Conservation (phyloP, 2,329 filamentous ascomycete genomes). For the Nemania serpens region DNA sequence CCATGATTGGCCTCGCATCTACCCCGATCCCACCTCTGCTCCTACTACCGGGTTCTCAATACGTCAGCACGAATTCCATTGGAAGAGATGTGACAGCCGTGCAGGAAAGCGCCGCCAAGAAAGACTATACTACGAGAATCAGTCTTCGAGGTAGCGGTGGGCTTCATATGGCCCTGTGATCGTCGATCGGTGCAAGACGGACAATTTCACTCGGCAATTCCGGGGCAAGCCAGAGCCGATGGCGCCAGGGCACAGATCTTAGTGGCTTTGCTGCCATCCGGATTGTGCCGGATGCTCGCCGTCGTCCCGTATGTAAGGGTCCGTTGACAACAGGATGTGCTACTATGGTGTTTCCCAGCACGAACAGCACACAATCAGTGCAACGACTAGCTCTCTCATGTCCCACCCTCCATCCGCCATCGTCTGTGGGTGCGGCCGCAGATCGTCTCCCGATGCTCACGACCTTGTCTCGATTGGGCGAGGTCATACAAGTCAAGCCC, state of each 20-base stretch:
- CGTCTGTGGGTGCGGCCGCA: constrained; percentile 22
- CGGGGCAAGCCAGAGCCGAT: constrained; percentile 1
- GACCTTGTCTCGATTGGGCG: constrained; percentile 6
- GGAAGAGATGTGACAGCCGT: constrained; percentile 17
- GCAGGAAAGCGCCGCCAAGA: constrained; percentile 22
- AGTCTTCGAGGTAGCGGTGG: neutral
- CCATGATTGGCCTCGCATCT: constrained; percentile 10
- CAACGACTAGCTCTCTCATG: neutral
- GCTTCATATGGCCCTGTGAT: neutral
- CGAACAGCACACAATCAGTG: neutral
- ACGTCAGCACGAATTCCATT: constrained; percentile 1
- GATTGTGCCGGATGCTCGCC: neutral
- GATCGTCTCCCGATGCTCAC: constrained; percentile 15
- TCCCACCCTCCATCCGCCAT: neutral
- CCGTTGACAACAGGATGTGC: constrained; percentile 3
- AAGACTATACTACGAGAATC: neutral
- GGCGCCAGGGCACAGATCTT: neutral
- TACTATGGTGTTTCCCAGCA: neutral
- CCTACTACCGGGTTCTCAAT: constrained; percentile 19
- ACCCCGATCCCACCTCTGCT: neutral
- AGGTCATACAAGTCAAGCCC: constrained; percentile 14
- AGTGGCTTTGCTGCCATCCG: neutral
- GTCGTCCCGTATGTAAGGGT: constrained; percentile 14
- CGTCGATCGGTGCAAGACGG: constrained; percentile 1
- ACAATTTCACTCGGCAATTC: constrained; percentile 8